Evolutionary conservation across 2,329 filamentous ascomycete genomes (phyloP).

Genomic region (Sphaceloma murrayae): DNA sequence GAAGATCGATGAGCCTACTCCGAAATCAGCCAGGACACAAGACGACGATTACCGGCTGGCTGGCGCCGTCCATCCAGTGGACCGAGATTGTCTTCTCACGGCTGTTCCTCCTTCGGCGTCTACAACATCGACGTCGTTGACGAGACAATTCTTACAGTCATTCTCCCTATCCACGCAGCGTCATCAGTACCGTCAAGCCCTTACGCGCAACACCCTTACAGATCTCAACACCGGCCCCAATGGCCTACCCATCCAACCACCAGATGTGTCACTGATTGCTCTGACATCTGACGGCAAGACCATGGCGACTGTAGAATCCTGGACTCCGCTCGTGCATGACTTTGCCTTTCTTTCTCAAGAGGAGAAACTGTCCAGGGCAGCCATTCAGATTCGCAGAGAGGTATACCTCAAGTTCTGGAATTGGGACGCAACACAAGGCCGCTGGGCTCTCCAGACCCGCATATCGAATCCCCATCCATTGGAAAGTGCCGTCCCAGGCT

Average conservation of each 20-base stretch:
- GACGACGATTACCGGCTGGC: slow-evolving; percentile 16
- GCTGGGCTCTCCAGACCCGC: slow-evolving; percentile 69
- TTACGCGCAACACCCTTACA: slow-evolving; percentile 80
- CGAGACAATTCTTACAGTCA: slow-evolving; percentile 62
- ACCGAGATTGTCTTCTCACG: slow-evolving; percentile 35
- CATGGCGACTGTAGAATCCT: slow-evolving; percentile 87
- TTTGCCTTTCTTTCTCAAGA: slow-evolving; percentile 46
- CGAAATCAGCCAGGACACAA: slow-evolving; percentile 61
- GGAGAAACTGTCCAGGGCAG: slow-evolving; percentile 30
- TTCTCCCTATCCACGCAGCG: slow-evolving; percentile 74
- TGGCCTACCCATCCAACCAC: slow-evolving; percentile 63
- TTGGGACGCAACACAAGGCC: slow-evolving; percentile 44
- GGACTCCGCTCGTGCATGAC: slow-evolving; percentile 66
- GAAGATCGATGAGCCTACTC: slow-evolving; percentile 73
- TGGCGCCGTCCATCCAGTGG: slow-evolving; percentile 32
- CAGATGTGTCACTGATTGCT: slow-evolving; percentile 63
- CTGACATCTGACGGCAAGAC: slow-evolving; percentile 75
- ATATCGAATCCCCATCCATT: slow-evolving; percentile 69
- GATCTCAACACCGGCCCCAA: slow-evolving; percentile 66
- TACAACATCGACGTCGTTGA: slow-evolving; percentile 26
- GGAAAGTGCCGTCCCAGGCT: slow-evolving; percentile 38
- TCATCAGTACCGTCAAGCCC: slow-evolving; percentile 74
- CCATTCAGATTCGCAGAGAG: slow-evolving; percentile 50
- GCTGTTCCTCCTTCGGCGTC: slow-evolving; percentile 35
- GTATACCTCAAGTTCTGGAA: slow-evolving; percentile 87